Evolutionary conservation across 2,329 filamentous ascomycete species (phyloP), one percentile per base, ranked within the genome.

Genomic region (Calonectria montana): DNA sequence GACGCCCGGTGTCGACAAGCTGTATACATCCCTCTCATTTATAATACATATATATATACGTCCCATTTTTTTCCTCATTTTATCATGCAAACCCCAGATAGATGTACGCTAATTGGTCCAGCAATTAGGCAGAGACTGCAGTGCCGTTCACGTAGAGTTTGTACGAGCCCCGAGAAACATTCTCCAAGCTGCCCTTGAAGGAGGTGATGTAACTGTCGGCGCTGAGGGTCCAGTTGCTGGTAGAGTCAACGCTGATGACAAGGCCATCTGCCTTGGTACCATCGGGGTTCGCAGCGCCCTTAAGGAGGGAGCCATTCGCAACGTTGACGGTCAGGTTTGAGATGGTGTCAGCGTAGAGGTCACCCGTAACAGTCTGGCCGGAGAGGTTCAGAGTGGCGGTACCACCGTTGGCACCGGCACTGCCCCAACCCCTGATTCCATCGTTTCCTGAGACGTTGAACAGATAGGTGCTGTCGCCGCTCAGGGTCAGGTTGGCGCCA

Each of bases 361-460:
- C 48, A 8, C 71, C 71, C 1, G 41, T 21, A 31, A 62, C 71
- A 4, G 68, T 73, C 43, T 73, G 71, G 15, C 67, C 59, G 23
- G 55, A 70, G 18, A 73, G 71, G 25, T 70, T 71, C 35, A 73
- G 27, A 2, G 57, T 65, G 3, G 71, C 67, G 13, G 67, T 43
- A 8, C 71, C 71, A 18, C 71, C 68, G 9, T 73, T 73, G 4
- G 71, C 67, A 18, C 71, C 71, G 39, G 70, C 71, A 6, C 63
- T 73, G 7, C 71, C 71, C 68, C 71, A 73, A 23, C 68, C 71
- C 39, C 70, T 64, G 9, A 69, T 39, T 13, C 63, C 71, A 15
- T 73, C 67, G 21, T 73, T 73, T 7, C 71, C 68, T 7, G 71
- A 73, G 1, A 73, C 71, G 23, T 73, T 73, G 37, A 71, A 73